Evolutionary conservation across 1,284 basidiomycete species (phyloP), one percentile per base, ranked within the genome.

Genomic region (Heterobasidion irregulare): DNA sequence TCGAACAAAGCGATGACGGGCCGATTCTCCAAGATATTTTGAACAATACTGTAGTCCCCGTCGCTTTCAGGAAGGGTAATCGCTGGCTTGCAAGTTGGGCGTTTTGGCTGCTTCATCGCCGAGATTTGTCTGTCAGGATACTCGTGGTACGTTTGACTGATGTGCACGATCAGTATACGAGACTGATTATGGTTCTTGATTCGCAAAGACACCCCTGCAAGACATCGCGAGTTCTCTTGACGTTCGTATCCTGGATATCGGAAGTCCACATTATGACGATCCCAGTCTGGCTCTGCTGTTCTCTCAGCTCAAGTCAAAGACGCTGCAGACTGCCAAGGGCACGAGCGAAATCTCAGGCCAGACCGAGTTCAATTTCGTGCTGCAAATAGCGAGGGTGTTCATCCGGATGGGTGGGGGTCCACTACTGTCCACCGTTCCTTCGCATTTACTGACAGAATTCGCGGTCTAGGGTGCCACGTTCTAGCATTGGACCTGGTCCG

Each of bases 81-180:
- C 79, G 96, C 38, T 98, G 92, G 89, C 74, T 98, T n/a, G 91
- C 84, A n/a, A 92, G 88, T 58, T 99, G 95, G 96, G 92, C 91
- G 3, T 94, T 98, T 68, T 97, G 94, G 92, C 75, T 92, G 59
- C 74, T 98, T 33, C 84, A 86, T 60, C 77, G 92, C 36, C 78
- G 90, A 50, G 94, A 98, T 69, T 67, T 97, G 12, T 86, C 94
- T 1, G 90, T 97, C 16, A 80, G 88, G 48, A 84, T 93, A 49
- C 75, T 96, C 16, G 70, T 95, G 59, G 92, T 92, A 66, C 65
- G 82, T 65, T 19, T 26, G 26, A 26, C 3, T 5, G 6, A 5
- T 26, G 6, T n/a, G n/a, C 15, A 26, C 15, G 38, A 10, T 47
- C 9, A 33, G 48, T 55, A 12, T 51, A 47, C 56, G 16, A 38